A percentile compares a stretch with the other conserved stretches of the same genome.
Evolutionary conservation across 176 grass and related monocot species (phyloP).

Genomic region (Dactylis glomerata): DNA sequence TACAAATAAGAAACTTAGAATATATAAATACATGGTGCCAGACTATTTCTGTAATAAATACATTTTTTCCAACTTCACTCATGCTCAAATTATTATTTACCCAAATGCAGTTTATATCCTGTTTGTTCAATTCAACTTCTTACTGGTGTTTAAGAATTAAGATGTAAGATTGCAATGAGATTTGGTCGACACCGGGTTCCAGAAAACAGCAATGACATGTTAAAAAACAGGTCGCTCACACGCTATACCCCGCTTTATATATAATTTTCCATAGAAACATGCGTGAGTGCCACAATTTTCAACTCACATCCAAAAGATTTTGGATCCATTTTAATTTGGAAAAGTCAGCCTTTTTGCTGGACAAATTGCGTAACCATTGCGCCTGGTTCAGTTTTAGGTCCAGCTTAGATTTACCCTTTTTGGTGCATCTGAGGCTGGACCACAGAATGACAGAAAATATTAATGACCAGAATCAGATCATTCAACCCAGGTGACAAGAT

Average conservation of each 20-base stretch:
- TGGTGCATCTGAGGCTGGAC: neutral
- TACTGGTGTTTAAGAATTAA: neutral
- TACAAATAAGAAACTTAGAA: neutral
- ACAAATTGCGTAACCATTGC: neutral
- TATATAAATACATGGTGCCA: neutral
- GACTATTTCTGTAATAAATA: neutral
- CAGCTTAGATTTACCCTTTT: neutral
- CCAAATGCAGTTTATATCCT: neutral
- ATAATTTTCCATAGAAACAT: neutral
- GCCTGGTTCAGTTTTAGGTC: neutral
- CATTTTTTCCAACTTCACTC: neutral
- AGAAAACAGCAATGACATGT: slow-evolving; percentile 5
- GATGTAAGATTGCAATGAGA: neutral
- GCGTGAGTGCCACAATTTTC: neutral
- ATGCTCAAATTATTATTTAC: neutral
- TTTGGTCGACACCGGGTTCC: neutral
- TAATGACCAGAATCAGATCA: neutral
- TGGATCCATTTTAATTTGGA: neutral
- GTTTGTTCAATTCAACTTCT: slow-evolving; percentile 1
- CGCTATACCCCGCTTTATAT: neutral
- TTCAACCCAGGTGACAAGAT: neutral
- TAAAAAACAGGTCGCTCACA: neutral
- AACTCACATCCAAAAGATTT: neutral
- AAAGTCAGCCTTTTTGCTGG: neutral
- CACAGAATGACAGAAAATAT: neutral